Conservation (phyloP, 257 asterid species). For the Fraxinus anomala region DNA sequence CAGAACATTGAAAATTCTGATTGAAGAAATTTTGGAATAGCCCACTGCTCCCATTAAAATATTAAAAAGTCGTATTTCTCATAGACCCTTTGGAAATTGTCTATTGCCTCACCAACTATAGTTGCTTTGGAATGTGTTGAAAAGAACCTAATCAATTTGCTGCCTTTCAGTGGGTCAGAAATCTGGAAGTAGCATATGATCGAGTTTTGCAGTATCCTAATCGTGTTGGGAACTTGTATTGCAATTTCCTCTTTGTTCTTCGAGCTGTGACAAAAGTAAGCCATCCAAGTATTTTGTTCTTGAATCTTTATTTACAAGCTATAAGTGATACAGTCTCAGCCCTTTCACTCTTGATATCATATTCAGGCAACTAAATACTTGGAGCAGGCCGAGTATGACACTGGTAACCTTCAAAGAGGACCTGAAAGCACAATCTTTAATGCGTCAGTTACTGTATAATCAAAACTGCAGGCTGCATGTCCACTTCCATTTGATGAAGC, state of each 20-base stretch:
- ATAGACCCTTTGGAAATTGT: too few species aligned
- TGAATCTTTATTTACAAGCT: too few species aligned
- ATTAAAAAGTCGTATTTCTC: too few species aligned
- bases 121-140: constrained; percentile 1
- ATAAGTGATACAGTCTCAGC: too few species aligned
- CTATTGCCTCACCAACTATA: too few species aligned
- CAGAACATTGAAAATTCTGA: too few species aligned
- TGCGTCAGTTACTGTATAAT: constrained; percentile 75
- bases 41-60: too few species aligned
- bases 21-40: too few species aligned
- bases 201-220: constrained; percentile 88
- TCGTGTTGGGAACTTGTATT: constrained; percentile 88
- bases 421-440: constrained; percentile 74
- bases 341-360: constrained; percentile 16
- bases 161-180: constrained; percentile 82
- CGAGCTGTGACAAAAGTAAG: constrained; percentile 92
- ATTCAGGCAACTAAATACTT: constrained; percentile 77
- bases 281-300: constrained; percentile 7
- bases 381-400: constrained; percentile 88
- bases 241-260: constrained; percentile 90
- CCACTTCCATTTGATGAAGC: constrained; percentile 96
- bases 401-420: constrained; percentile 75
- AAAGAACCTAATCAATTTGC: constrained; percentile 30
- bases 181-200: constrained; percentile 70
- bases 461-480: constrained; percentile 79